These are phyloP conservation scores for Oenanthe javanica DNA, from an alignment of 140 eudicot genomes.

Conservation along the genomic window DNA sequence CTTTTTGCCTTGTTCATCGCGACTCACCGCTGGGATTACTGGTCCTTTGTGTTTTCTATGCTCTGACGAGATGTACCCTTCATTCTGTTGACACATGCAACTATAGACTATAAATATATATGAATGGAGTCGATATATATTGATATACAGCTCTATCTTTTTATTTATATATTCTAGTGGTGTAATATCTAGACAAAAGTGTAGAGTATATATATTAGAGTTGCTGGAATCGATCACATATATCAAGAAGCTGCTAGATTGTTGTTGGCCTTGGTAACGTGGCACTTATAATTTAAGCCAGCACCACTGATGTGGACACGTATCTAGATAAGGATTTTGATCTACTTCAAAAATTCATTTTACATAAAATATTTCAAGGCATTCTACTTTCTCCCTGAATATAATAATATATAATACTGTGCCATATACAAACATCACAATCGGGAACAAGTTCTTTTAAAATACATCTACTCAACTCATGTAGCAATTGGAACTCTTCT, in stretches of 20 bases:
- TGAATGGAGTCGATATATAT: too few species aligned
- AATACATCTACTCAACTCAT: too few species aligned
- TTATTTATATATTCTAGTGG: not conserved
- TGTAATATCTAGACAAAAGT: too few species aligned
- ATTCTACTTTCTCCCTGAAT: too few species aligned
- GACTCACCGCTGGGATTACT: conserved; percentile 37
- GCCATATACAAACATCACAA: too few species aligned
- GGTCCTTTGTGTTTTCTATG: conserved; percentile 21
- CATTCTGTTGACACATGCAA: not conserved
- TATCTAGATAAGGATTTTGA: not conserved
- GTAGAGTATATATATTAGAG: not conserved
- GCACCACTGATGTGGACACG: not conserved
- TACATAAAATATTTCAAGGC: too few species aligned
- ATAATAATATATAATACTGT: too few species aligned
- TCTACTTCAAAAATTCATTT: too few species aligned
- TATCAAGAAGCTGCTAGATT: not conserved
- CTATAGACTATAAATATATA: too few species aligned
- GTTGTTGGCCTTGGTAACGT: not conserved
- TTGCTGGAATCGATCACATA: not conserved
- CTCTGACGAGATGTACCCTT: not conserved
- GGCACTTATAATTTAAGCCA: not conserved
- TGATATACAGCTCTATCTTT: not conserved
- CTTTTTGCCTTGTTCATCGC: conserved; percentile 46
- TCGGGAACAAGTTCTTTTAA: too few species aligned
- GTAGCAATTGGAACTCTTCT: too few species aligned